Evolutionary conservation across 805 yeast species (phyloP).

Genomic region (Myxozyma udenii): DNA sequence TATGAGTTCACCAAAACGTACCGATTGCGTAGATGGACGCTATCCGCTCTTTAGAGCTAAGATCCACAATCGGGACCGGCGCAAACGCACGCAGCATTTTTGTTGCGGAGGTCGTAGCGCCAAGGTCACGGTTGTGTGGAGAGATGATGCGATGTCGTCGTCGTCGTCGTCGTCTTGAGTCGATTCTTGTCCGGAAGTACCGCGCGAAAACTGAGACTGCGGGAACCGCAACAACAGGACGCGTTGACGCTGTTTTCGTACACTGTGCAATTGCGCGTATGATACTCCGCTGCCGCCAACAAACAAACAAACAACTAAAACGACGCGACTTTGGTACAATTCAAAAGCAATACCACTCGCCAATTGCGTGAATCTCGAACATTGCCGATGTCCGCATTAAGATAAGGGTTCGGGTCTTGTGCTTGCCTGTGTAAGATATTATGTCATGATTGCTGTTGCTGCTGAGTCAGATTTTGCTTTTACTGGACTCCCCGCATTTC

Average conservation of each 20-base stretch:
- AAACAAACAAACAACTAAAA: not conserved
- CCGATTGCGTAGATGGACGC: slow-evolving; percentile 14
- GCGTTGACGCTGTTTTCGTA: too few species aligned
- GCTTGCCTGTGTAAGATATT: not conserved
- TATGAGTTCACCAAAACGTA: not conserved
- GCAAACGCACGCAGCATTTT: slow-evolving; percentile 23
- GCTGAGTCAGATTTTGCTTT: too few species aligned
- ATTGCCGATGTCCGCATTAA: not conserved
- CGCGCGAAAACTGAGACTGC: not conserved
- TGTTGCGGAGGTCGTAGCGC: too few species aligned
- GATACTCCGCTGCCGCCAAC: too few species aligned
- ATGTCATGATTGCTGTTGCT: too few species aligned
- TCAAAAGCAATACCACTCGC: not conserved
- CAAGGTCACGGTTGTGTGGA: not conserved
- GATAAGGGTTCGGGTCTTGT: not conserved
- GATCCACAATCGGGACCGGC: slow-evolving; percentile 26
- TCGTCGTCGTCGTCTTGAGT: too few species aligned
- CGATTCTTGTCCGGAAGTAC: not conserved
- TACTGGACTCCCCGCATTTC: too few species aligned
- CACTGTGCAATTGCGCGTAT: too few species aligned
- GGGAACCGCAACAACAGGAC: not conserved
- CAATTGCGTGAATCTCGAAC: not conserved
- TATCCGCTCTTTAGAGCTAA: slow-evolving; percentile 25
- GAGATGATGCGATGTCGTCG: not conserved
- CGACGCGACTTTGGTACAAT: not conserved